Evolutionary conservation across 2,329 filamentous ascomycete species (phyloP).

Genomic region (Rutstroemia sydowiana): DNA sequence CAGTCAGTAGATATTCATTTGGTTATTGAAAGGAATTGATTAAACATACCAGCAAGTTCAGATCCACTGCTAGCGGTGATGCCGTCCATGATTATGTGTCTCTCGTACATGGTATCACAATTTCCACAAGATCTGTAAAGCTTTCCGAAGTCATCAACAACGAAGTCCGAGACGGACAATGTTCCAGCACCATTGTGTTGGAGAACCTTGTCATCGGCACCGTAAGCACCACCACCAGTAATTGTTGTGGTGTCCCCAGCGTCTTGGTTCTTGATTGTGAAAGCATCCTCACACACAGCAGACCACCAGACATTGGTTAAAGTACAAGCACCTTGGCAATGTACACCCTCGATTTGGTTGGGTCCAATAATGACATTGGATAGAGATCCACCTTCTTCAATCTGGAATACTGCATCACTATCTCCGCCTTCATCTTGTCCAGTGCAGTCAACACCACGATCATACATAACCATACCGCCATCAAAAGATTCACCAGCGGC

Average conservation of each 20-base stretch:
- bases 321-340: slow-evolving; percentile 23
- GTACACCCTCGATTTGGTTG: slow-evolving; percentile 30
- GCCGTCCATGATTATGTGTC: slow-evolving; percentile 35
- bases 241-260: slow-evolving; percentile 34
- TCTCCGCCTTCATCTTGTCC: slow-evolving; percentile 37
- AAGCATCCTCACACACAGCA: slow-evolving; percentile 24
- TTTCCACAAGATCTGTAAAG: slow-evolving; percentile 45
- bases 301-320: slow-evolving; percentile 26
- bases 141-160: slow-evolving; percentile 39
- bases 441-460: slow-evolving; percentile 35
- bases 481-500: slow-evolving; percentile 39
- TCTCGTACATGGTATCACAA: slow-evolving; percentile 31
- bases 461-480: slow-evolving; percentile 39
- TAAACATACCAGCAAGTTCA: slow-evolving; percentile 14
- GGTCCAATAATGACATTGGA: slow-evolving; percentile 31
- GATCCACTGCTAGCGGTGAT: slow-evolving; percentile 35
- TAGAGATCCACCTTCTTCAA: slow-evolving; percentile 28
- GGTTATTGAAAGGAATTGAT: neutral
- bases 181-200: slow-evolving; percentile 39
- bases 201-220: slow-evolving; percentile 33
- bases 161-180: slow-evolving; percentile 31
- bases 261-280: slow-evolving; percentile 20
- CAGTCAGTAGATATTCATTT: slow-evolving; percentile 17
- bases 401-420: slow-evolving; percentile 29
- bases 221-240: slow-evolving; percentile 38